Evolutionary conservation across 2,329 filamentous ascomycete genomes (phyloP), one percentile per base, ranked within the genome.

Genomic region (Ascochyta viciae-villosae): DNA sequence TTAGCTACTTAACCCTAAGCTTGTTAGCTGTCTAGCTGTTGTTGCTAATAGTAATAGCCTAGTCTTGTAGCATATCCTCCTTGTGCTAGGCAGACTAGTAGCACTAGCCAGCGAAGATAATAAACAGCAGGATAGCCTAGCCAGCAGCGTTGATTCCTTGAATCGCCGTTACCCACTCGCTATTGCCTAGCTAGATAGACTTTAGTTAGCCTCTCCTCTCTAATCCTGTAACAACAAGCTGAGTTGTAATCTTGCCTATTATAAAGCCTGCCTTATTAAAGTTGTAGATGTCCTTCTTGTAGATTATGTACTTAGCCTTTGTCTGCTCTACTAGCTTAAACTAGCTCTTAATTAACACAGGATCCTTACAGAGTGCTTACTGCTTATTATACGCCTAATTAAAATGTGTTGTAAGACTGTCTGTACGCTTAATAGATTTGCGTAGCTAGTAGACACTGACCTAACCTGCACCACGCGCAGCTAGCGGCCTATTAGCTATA

Each of bases 31-130:
- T 33, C 8, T 33, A 33, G 29, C 29, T 33, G 29, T 33, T 33
- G 8, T 33, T 15, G 12, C 29, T 33, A 33, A 33, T 8, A 10
- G 2, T 15, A 15, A 33, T 33, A 9, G 29, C 29, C 29, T 4
- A 33, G 29, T 38, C 7, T 9, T n/a, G 54, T 29, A 43, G 31
- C 19, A 16, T 26, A 7, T 47, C 49, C 15, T 49, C 35, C 38
- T 57, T 39, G 9, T 57, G 53, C 54, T 15, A 57, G 38, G 52
- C 35, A 50, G 53, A 60, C 23, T 57, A 48, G 35, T 60, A 22
- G 31, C 57, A 22, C 34, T 46, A 1, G 33, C 22, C 33, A 27
- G 44, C 44, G 22, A 46, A 38, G 44, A 46, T 38, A 16, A 46
- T 1, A 9, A 46, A 46, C 2, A 5, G 38, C 13, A 9, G 38